Percentiles rank a stretch among this genome's conserved stretches.
Evolutionary conservation across 1,284 basidiomycete species (phyloP).

Genomic region (Pseudozyma thailandica): DNA sequence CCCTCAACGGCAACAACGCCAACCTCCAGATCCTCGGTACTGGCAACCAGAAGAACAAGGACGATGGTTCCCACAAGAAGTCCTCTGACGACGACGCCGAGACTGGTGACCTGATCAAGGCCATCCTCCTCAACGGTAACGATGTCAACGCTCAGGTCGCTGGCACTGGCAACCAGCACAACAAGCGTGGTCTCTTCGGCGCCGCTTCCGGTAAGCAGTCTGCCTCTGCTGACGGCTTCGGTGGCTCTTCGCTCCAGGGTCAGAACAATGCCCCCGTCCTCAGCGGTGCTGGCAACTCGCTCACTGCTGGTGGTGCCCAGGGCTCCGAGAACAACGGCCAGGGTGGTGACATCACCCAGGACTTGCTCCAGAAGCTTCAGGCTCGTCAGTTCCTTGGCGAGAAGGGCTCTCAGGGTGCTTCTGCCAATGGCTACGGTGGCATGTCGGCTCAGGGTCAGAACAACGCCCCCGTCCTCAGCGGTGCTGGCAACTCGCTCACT

Average conservation of each 20-base stretch:
- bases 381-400: slow-evolving; percentile 9
- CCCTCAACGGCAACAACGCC: slow-evolving; percentile 24
- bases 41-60: slow-evolving; percentile 27
- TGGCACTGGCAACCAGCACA: slow-evolving; percentile 25
- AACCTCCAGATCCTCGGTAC: slow-evolving; percentile 23
- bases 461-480: slow-evolving; percentile 20
- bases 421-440: slow-evolving; percentile 18
- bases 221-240: slow-evolving; percentile 22
- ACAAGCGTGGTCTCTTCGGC: slow-evolving; percentile 12
- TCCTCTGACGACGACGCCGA: background rate
- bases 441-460: slow-evolving; percentile 15
- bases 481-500: slow-evolving; percentile 25
- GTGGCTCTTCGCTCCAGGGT: slow-evolving; percentile 21
- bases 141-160: slow-evolving; percentile 23
- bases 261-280: slow-evolving; percentile 25
- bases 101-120: slow-evolving; percentile 21
- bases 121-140: slow-evolving; percentile 26
- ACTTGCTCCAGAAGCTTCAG: slow-evolving; percentile 16
- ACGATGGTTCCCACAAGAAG: slow-evolving; percentile 8
- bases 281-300: slow-evolving; percentile 23
- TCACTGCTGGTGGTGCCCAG: slow-evolving; percentile 26
- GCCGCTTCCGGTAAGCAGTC: slow-evolving; percentile 17
- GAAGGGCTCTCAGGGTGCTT: slow-evolving; percentile 11
- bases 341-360: slow-evolving; percentile 18
- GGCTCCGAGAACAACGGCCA: slow-evolving; percentile 17